These are phyloP conservation scores for Globisporangium parvum DNA, from an alignment of 352 stramenopile species.

Conservation along the genomic window DNA sequence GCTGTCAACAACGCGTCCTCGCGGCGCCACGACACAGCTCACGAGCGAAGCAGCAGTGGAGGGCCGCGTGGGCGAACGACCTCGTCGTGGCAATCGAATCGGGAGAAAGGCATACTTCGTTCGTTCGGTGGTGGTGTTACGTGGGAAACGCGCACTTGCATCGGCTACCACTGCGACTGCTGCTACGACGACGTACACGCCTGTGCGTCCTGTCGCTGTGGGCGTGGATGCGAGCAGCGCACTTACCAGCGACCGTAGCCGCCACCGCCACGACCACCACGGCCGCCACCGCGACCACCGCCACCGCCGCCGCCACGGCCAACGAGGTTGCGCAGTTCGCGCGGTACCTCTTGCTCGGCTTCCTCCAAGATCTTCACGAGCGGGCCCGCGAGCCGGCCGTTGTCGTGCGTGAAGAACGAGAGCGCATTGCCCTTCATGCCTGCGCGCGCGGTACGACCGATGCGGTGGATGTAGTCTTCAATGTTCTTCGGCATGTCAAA, in stretches of 20 bases:
- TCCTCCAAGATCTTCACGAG: conserved; percentile 89
- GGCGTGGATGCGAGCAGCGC: too few species aligned
- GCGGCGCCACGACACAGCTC: too few species aligned
- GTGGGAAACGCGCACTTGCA: background rate
- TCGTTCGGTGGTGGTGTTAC: too few species aligned
- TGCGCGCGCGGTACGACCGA: conserved; percentile 97
- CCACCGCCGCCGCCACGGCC: conserved; percentile 55
- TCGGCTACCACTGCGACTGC: background rate
- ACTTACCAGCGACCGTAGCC: conserved; percentile 44
- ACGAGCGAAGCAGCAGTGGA: too few species aligned
- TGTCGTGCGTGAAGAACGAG: conserved; percentile 94
- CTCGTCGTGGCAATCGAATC: too few species aligned
- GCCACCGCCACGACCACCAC: conserved; percentile 42
- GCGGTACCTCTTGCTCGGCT: conserved; percentile 86
- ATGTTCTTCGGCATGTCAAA: conserved; percentile 99
- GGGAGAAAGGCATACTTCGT: too few species aligned
- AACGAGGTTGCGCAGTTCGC: conserved; percentile 66
- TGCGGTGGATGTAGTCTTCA: conserved; percentile 98
- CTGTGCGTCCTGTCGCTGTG: background rate
- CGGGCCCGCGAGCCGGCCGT: conserved; percentile 70
- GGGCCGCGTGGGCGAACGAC: too few species aligned
- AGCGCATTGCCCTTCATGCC: conserved; percentile 92
- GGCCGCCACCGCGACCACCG: conserved; percentile 40
- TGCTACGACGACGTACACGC: too few species aligned
- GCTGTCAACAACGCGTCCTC: too few species aligned